A percentile compares a stretch with the other conserved stretches of the same genome.
Conservation (phyloP, 2,329 filamentous ascomycete species). For the Chrysosporium queenslandicum region DNA sequence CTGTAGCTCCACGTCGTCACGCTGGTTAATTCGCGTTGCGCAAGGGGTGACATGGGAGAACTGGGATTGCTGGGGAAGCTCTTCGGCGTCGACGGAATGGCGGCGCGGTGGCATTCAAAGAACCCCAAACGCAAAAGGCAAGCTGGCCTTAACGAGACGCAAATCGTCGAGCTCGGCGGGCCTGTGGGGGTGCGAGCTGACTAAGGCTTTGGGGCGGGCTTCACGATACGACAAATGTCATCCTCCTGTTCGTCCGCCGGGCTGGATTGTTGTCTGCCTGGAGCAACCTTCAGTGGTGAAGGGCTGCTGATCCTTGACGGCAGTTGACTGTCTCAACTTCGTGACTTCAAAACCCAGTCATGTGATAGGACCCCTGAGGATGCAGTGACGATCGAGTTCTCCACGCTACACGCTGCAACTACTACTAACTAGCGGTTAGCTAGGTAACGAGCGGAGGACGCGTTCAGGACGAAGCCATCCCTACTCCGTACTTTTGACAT, state of each 20-base stretch:
- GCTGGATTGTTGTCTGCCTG: background rate
- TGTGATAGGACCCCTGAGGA: background rate
- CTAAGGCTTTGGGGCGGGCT: background rate
- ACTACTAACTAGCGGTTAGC: too few species aligned
- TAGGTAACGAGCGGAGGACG: too few species aligned
- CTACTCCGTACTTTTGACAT: too few species aligned
- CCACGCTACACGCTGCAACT: background rate
- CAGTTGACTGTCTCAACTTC: too few species aligned
- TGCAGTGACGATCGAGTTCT: background rate
- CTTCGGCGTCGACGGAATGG: background rate
- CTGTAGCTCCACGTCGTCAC: constrained; percentile 7
- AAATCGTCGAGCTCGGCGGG: background rate
- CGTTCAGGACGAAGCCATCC: too few species aligned
- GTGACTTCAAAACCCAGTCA: background rate
- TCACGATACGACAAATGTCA: background rate
- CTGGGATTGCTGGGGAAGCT: background rate
- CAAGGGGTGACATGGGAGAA: constrained; percentile 1
- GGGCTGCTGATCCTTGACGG: too few species aligned
- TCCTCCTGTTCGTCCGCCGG: background rate
- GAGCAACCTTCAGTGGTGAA: too few species aligned
- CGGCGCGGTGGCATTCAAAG: background rate
- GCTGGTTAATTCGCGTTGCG: background rate
- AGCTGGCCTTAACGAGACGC: constrained; percentile 5
- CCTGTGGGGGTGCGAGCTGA: background rate
- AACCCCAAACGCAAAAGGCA: background rate